Percentiles rank a stretch among this genome's conserved stretches.
phyloP scores from a whole-genome alignment of 2,329 filamentous ascomycete genomes.

The Thielaviopsis populi region DNA sequence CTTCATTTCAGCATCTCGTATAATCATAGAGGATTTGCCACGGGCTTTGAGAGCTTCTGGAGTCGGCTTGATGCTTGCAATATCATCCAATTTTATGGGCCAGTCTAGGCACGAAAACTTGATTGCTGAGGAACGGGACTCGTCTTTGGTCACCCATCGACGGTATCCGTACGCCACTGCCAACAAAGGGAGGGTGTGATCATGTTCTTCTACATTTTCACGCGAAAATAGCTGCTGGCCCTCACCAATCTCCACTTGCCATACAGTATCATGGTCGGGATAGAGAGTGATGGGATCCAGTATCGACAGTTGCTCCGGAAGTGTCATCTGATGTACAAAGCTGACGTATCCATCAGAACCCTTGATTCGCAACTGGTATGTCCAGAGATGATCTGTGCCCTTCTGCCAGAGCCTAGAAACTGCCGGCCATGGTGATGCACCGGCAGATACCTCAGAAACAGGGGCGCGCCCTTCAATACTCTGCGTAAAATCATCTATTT shows the following conservation, averaged over 20 bases:
- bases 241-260: slow-evolving; percentile 25
- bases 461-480: slow-evolving; percentile 26
- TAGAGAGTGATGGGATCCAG: slow-evolving; percentile 28
- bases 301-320: slow-evolving; percentile 30
- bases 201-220: slow-evolving; percentile 23
- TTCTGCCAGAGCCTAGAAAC: slow-evolving; percentile 31
- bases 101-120: slow-evolving; percentile 1
- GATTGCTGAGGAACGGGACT: not conserved
- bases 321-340: slow-evolving; percentile 28
- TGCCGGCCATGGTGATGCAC: slow-evolving; percentile 33
- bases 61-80: not conserved
- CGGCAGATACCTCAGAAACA: slow-evolving; percentile 25
- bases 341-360: slow-evolving; percentile 23
- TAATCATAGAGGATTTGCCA: not conserved
- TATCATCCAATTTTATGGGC: not conserved
- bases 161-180: slow-evolving; percentile 11
- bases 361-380: slow-evolving; percentile 24
- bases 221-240: not conserved
- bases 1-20: slow-evolving; percentile 20
- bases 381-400: slow-evolving; percentile 17
- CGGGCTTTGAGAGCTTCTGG: slow-evolving; percentile 21
- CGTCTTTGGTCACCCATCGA: not conserved
- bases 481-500: slow-evolving; percentile 26
- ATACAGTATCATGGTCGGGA: slow-evolving; percentile 26
- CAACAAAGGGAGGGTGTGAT: slow-evolving; percentile 9